These are phyloP conservation scores for Sclerotinia borealis DNA, from an alignment of 2,329 filamentous ascomycete genomes.

Conservation along the genomic window DNA sequence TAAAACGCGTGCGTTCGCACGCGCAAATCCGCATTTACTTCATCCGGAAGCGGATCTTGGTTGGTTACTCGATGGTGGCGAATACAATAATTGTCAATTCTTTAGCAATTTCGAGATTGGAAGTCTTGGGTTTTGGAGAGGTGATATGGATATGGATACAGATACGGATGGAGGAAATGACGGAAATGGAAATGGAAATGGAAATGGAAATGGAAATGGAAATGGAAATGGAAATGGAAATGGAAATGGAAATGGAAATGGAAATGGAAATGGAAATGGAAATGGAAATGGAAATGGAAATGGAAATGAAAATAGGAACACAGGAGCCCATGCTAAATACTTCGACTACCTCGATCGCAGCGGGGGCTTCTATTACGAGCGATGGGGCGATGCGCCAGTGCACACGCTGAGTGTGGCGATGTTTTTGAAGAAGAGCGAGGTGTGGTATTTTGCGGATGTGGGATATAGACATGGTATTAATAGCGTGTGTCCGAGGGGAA, in stretches of 20 bases:
- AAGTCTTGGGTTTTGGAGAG: conserved; percentile 84
- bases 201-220: no score
- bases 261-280: no score
- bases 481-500: conserved; percentile 34
- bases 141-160: conserved; percentile 58
- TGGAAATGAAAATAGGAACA: no score
- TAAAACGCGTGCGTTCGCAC: conserved; percentile 84
- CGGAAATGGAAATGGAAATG: no score
- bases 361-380: conserved; percentile 96
- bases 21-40: conserved; percentile 79
- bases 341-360: conserved; percentile 82
- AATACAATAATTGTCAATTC: conserved; percentile 97
- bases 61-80: conserved; percentile 84
- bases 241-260: no score
- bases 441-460: conserved; percentile 98
- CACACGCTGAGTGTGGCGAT: conserved; percentile 88
- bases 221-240: no score
- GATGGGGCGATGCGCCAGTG: conserved; percentile 94
- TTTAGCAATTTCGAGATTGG: conserved; percentile 99
- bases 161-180: background rate
- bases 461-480: conserved; percentile 78
- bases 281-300: no score
- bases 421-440: conserved; percentile 79
- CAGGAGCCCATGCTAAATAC: conserved; percentile 55
- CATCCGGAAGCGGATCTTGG: conserved; percentile 72